phyloP scores from a whole-genome alignment of 2,329 filamentous ascomycete species.

The Sporothrix brasiliensis region DNA sequence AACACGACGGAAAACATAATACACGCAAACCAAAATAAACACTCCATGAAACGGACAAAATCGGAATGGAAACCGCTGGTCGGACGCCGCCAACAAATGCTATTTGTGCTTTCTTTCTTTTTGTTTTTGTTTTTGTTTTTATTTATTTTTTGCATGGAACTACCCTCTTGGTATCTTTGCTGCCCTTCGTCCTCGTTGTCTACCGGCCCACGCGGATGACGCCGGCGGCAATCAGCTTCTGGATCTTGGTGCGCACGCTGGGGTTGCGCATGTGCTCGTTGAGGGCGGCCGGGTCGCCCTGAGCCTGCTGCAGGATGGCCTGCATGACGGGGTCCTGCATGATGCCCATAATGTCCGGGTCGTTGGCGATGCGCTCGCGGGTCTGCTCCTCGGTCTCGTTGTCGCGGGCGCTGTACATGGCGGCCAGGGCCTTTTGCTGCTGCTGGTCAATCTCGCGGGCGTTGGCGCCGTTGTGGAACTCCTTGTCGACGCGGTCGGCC shows the following conservation, averaged over 20 bases:
- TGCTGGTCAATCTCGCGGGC: slow-evolving; percentile 89
- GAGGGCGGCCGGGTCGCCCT: slow-evolving; percentile 86
- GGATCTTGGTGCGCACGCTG: slow-evolving; percentile 80
- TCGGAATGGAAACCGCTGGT: slow-evolving; percentile 5
- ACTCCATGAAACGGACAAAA: background rate
- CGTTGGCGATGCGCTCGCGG: slow-evolving; percentile 82
- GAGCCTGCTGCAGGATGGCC: slow-evolving; percentile 93
- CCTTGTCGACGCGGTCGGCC: slow-evolving; percentile 74
- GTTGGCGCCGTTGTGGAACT: slow-evolving; percentile 71
- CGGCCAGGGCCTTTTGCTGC: slow-evolving; percentile 86
- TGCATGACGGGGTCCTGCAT: slow-evolving; percentile 98
- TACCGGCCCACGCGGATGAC: slow-evolving; percentile 69
- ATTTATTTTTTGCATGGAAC: background rate
- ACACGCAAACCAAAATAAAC: background rate
- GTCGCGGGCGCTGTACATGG: slow-evolving; percentile 87
- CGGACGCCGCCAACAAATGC: slow-evolving; percentile 23
- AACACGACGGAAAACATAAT: background rate
- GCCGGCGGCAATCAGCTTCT: slow-evolving; percentile 91
- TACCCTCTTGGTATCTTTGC: background rate
- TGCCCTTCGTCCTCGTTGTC: background rate
- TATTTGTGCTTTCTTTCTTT: background rate
- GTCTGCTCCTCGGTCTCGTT: slow-evolving; percentile 97
- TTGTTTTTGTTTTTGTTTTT: background rate
- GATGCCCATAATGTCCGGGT: slow-evolving; percentile 92
- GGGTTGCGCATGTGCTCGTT: slow-evolving; percentile 98